Base-by-base conservation (phyloP, 169 alveolate species). In the Theileria orientalis region DNA sequence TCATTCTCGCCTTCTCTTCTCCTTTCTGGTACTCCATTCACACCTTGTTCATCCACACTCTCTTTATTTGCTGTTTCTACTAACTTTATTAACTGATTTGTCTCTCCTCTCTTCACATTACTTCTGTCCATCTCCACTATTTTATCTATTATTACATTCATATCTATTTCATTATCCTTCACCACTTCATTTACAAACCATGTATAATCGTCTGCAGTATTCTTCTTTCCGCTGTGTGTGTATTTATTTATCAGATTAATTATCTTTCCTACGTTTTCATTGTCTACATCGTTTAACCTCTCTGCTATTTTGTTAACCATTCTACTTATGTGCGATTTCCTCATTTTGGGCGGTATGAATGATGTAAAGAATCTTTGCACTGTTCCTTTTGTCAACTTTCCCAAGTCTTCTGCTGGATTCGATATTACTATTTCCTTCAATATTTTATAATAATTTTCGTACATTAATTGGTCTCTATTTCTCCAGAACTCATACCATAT, bases 401-500 rank as follows among this genome's bases (percentile, higher is more conserved):
- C 47, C 54, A 79, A 14, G 56, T 79, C 87, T 7, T 16, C 70
- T 19, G 27, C 35, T 0, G 87, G 87, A 16, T 79, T 84, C 32
- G 75, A 75, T 21, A 68, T 59, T 11, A 52, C 23, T 3, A 79
- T 51, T 13, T 57, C 60, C 14, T 44, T 37, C 40, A 79, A 41
- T 1, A 79, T 57, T 30, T 79, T 84, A 27, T 42, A 25, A 1
- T 70, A 5, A n/a, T 77, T 63, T 30, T 69, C 76, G 35, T 32
- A 54, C 2, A 69, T 13, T 27, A 79, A 29, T 25, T 42, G 30
- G 21, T 71, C 76, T 8, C 83, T 46, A 2, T 51, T 8, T 27
- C 49, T 59, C 87, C 87, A 79, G 33, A 46, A 79, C 49, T 79
- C 83, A 25, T 61, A 40, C 87, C 87, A 79, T n/a, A 79, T n/a